Evolutionary conservation across 345 rosid genomes (phyloP).

Genomic region (Barbarea vulgaris): DNA sequence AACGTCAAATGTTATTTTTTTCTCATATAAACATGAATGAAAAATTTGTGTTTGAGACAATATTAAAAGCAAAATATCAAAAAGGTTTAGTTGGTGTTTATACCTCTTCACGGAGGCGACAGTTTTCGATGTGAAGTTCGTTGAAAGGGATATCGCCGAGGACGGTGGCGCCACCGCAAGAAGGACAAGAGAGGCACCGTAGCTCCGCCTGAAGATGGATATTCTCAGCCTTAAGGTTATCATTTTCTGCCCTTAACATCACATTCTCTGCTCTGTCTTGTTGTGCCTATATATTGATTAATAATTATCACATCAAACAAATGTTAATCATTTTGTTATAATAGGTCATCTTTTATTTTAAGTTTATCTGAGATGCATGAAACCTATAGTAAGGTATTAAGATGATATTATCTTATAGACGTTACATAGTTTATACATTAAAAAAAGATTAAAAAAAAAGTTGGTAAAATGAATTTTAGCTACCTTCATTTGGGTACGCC

Average conservation of each 20-base stretch:
- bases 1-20: background rate
- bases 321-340: background rate
- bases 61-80: background rate
- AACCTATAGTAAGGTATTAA: background rate
- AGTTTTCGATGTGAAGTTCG: constrained; percentile 81
- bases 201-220: constrained; percentile 76
- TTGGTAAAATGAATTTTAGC: background rate
- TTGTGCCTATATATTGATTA: constrained; percentile 61
- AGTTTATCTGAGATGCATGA: background rate
- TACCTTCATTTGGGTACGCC: constrained; percentile 98
- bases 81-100: constrained; percentile 3
- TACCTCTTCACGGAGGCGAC: constrained; percentile 89
- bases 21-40: background rate
- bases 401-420: background rate
- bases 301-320: background rate
- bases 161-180: constrained; percentile 77
- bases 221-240: constrained; percentile 69
- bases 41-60: background rate
- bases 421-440: background rate
- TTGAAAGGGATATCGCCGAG: constrained; percentile 69
- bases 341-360: background rate
- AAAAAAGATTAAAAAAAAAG: background rate
- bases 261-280: constrained; percentile 83
- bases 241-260: constrained; percentile 82
- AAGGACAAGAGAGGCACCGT: constrained; percentile 66